phyloP scores from a whole-genome alignment of 176 grass and related monocot species.

The Aegilops speltoides region DNA sequence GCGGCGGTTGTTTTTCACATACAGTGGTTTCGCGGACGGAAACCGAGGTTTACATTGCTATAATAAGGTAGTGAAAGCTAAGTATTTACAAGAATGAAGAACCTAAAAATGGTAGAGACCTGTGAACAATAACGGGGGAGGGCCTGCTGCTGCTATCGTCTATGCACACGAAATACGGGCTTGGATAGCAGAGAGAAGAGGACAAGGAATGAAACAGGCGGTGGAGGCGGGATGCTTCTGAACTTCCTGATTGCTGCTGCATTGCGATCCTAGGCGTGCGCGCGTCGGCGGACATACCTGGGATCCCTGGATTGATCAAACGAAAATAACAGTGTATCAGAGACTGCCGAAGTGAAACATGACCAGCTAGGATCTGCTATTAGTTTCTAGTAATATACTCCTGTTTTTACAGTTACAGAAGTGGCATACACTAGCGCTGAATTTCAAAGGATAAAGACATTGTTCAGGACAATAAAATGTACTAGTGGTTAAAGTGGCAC shows the following conservation, averaged over 20 bases:
- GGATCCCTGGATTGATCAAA: conserved; percentile 41
- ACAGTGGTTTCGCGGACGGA: neutral
- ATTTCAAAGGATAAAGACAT: conserved; percentile 17
- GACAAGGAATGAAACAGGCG: neutral
- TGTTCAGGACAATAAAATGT: neutral
- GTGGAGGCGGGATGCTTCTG: neutral
- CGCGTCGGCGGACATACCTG: conserved; percentile 30
- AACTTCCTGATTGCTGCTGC: neutral
- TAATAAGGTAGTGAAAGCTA: conserved; percentile 29
- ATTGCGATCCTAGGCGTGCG: conserved; percentile 26
- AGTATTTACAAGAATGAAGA: conserved; percentile 46
- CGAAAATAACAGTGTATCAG: neutral
- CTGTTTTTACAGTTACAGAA: neutral
- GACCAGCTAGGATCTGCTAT: neutral
- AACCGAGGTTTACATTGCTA: conserved; percentile 22
- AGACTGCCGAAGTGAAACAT: neutral
- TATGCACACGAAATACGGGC: conserved; percentile 39
- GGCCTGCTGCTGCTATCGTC: conserved; percentile 32
- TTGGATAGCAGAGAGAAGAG: neutral
- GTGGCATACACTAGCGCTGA: neutral
- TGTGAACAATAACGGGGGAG: conserved; percentile 14
- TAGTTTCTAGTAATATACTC: neutral
- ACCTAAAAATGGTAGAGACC: conserved; percentile 17
- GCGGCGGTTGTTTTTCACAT: conserved; percentile 4
- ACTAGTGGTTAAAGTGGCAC: neutral